Evolutionary conservation across 129 eudicot species (phyloP), one percentile per base, ranked within the genome.

Genomic region (Artemisia annua): DNA sequence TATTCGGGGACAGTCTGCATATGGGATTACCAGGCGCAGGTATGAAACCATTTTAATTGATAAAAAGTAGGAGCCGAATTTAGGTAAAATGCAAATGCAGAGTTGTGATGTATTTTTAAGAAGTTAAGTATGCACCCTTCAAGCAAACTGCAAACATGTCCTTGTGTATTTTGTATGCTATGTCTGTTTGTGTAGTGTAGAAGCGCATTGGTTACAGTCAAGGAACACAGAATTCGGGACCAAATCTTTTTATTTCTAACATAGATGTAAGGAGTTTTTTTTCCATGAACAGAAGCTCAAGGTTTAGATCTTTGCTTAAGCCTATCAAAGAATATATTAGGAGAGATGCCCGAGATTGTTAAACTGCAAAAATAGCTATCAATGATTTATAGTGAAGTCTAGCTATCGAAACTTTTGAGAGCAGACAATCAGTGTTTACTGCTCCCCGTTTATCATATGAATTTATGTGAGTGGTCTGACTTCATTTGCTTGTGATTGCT

Each of bases 11-110:
- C 91, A 64, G 93, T 91, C 52, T 78, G 88, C 75, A 91, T 91
- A 12, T 91, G 96, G 96, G 88, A 88, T 71, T 91, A 88, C 70
- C 97, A 91, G 82, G 76, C 90, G 57, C 96, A 91, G 97, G 97
- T 91, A 83, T 64, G 82, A 14, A 20, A 55, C 66, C 22, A 48
- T 54, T 54, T 14, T 16, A 69, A 8, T 48, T 70, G 69, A 26
- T 48, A 5, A 28, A 26, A 62, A 48, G 7, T 57, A 78, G 30
- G 58, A 50, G 28, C 59, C 48, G 26, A 48, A 48, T 79, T 28
- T 54, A 48, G 48, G 28, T 55, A 46, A 44, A 32, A 46, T 13
- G 54, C 57, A 24, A 32, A 46, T 13, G 54, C 17, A 5, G 18
- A 52, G 17, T 4, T 52, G 19, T 52, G 17, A 15, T 52, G 8